Evolutionary conservation across 768 basidiomycete genomes (phyloP).

Genomic region (Boletus edulis): DNA sequence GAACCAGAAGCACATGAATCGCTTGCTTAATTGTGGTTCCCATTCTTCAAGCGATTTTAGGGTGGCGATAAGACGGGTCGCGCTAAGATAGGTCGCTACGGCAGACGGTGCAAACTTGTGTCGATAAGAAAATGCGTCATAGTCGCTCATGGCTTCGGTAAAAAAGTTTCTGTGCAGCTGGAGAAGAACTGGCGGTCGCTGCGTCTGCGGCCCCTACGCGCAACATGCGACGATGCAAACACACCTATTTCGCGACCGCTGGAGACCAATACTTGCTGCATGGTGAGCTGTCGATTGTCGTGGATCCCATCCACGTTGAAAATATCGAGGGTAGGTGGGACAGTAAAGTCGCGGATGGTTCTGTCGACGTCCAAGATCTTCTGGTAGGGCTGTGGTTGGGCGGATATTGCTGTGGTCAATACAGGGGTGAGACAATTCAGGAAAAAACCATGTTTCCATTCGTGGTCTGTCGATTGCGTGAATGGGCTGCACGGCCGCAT

Average conservation of each 20-base stretch:
- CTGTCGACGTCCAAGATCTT: constrained; percentile 53
- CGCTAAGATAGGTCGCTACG: constrained; percentile 62
- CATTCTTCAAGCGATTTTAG: constrained; percentile 54
- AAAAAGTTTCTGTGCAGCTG: constrained; percentile 69
- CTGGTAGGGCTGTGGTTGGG: constrained; percentile 49
- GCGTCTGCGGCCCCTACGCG: neutral
- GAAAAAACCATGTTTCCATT: constrained; percentile 71
- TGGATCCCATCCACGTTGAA: constrained; percentile 36
- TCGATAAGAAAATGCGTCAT: constrained; percentile 52
- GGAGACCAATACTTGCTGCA: constrained; percentile 62
- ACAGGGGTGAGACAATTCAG: constrained; percentile 61
- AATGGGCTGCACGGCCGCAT: constrained; percentile 5
- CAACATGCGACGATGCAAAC: constrained; percentile 18
- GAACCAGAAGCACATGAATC: constrained; percentile 74
- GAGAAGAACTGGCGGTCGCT: constrained; percentile 47
- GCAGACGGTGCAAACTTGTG: constrained; percentile 69
- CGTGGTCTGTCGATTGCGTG: constrained; percentile 47
- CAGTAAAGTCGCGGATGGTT: constrained; percentile 51
- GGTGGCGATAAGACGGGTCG: constrained; percentile 55
- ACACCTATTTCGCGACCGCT: constrained; percentile 64
- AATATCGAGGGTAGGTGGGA: constrained; percentile 50
- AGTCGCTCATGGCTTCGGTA: constrained; percentile 57
- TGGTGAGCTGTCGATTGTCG: constrained; percentile 51
- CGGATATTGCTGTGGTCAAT: constrained; percentile 53
- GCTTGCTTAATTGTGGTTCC: constrained; percentile 58